Evolutionary conservation across 495 filamentous ascomycete species (phyloP), one percentile per base, ranked within the genome.

Genomic region (Penicillium salamii): DNA sequence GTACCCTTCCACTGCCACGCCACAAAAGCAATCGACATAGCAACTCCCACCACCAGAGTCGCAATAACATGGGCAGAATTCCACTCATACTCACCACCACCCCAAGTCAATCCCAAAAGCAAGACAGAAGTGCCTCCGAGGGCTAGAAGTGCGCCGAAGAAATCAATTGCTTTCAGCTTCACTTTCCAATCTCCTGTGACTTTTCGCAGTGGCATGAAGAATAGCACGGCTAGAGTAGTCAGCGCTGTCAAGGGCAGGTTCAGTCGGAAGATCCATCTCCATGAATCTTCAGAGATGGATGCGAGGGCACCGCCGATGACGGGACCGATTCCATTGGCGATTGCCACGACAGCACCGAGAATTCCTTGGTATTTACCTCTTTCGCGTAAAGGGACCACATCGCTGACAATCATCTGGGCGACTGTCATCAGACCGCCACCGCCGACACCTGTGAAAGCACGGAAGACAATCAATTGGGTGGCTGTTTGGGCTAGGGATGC

Each of bases 281-380:
- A 79, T 13, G 71, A 74, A 34, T 67, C 67, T 11, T 63, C 48
- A 13, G 67, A 55, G 11, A 59, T 61, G 1, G 65, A 65, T 2
- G 77, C 74, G 18, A 83, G 59, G 0, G 75, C 66, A 29, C 77
- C 79, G 17, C 79, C 79, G 29, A 83, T 72, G 3, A 83, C 58
- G 1, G 78, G 81, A 0, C 79, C 81, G 24, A 79, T 69, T 13
- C 74, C 77, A 46, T 81, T 79, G 1, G 74, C 71, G 32, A 81
- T 61, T 5, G 76, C 81, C 12, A 82, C 75, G 1, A 76, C 72
- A 11, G 71, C 71, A 5, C 79, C 78, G 5, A 83, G 63, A 28
- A 82, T 81, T 3, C 79, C 81, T 60, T 81, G 76, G 43, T 82
- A 83, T 54, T 80, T 81, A 0, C 79, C 81, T 48, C 80, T 60